Evolutionary conservation across 441 rosid species (phyloP).

Genomic region (Erodium moschatum): DNA sequence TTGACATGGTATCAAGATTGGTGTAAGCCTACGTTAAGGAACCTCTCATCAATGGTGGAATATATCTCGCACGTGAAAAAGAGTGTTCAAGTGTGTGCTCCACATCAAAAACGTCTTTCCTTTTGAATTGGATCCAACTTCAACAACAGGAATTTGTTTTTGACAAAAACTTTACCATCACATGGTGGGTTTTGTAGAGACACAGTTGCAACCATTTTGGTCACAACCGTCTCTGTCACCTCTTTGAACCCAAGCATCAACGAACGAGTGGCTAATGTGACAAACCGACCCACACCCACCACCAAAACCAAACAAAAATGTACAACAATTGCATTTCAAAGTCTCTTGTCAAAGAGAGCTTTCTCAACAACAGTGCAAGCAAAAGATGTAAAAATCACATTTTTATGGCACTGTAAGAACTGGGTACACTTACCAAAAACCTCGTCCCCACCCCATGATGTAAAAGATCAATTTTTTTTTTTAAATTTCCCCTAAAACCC

Average conservation of each 20-base stretch:
- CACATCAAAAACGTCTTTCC: too few relatives aligned
- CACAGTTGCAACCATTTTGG: conserved; percentile 4
- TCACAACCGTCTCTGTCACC: background rate
- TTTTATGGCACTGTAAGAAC: conserved; percentile 7
- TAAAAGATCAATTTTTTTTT: too few relatives aligned
- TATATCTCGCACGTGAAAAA: too few relatives aligned
- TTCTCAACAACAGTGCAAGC: background rate
- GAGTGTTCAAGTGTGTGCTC: too few relatives aligned
- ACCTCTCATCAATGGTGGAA: too few relatives aligned
- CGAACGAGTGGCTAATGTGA: background rate
- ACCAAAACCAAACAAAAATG: background rate
- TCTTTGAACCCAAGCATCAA: background rate
- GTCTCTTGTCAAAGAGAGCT: too few relatives aligned
- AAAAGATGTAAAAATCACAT: background rate
- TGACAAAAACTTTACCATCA: background rate
- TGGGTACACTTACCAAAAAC: too few relatives aligned
- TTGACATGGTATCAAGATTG: too few relatives aligned
- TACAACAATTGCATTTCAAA: conserved; percentile 3
- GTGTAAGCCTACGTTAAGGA: too few relatives aligned
- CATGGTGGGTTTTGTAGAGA: background rate
- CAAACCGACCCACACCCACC: conserved; percentile 7
- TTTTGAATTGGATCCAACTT: too few relatives aligned
- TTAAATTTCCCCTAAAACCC: background rate
- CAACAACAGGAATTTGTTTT: too few relatives aligned
- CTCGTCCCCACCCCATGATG: too few relatives aligned